Evolutionary conservation across 2,329 filamentous ascomycete genomes (phyloP).

Genomic region (Metarhizium rileyi): DNA sequence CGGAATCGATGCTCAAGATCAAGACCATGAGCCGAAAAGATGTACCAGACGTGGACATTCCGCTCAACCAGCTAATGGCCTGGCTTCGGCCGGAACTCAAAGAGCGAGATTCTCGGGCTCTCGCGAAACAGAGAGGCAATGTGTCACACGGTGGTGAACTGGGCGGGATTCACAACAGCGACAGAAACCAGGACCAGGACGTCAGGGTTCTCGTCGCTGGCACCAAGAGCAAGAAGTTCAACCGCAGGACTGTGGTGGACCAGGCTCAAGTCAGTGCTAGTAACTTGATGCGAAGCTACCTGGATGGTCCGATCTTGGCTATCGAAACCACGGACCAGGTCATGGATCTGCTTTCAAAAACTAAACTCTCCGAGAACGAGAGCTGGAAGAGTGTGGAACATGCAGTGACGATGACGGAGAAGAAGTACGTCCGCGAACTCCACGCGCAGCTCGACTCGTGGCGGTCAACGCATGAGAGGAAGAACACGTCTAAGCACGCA

Average conservation of each 20-base stretch:
- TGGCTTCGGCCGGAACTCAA: slow-evolving; percentile 78
- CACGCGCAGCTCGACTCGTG: slow-evolving; percentile 64
- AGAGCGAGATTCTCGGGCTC: slow-evolving; percentile 59
- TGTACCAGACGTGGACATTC: slow-evolving; percentile 64
- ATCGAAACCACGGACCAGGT: slow-evolving; percentile 82
- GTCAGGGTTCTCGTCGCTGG: slow-evolving; percentile 78
- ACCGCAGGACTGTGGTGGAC: slow-evolving; percentile 77
- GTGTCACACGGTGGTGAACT: slow-evolving; percentile 20
- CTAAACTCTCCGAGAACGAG: slow-evolving; percentile 68
- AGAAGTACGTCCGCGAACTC: slow-evolving; percentile 74
- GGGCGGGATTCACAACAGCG: slow-evolving; percentile 12
- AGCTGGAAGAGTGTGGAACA: slow-evolving; percentile 79
- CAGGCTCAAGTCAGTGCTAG: slow-evolving; percentile 54
- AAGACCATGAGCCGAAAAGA: slow-evolving; percentile 71
- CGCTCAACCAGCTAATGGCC: slow-evolving; percentile 59
- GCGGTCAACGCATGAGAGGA: slow-evolving; percentile 45
- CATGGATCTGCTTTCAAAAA: slow-evolving; percentile 65
- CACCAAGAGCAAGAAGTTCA: slow-evolving; percentile 84
- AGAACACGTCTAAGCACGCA: slow-evolving; percentile 54
- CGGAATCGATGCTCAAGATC: slow-evolving; percentile 66
- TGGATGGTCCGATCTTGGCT: slow-evolving; percentile 72
- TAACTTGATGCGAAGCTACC: slow-evolving; percentile 58
- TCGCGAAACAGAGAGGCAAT: slow-evolving; percentile 30
- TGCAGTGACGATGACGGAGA: slow-evolving; percentile 62
- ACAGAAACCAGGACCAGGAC: slow-evolving; percentile 49